Conservation (phyloP, 2,329 filamentous ascomycete genomes). For the Erysiphe pulchra region DNA sequence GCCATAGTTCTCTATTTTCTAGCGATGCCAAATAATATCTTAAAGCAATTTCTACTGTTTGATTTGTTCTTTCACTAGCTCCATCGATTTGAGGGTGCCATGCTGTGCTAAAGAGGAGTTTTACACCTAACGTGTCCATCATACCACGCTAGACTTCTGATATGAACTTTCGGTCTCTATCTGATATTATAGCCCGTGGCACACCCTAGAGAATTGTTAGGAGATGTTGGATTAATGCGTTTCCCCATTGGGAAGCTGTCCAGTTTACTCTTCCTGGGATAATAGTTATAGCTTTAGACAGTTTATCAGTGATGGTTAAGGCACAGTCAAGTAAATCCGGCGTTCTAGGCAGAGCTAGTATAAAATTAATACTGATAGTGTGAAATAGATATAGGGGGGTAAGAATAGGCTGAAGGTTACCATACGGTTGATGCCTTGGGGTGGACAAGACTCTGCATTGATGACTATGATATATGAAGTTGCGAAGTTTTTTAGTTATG, state of each 20-base stretch:
- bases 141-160: neutral
- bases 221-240: neutral
- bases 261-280: neutral
- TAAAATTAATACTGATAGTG: neutral
- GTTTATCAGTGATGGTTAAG: neutral
- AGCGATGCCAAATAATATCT: neutral
- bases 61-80: neutral
- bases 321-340: neutral
- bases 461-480: neutral
- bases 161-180: neutral
- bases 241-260: neutral
- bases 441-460: neutral
- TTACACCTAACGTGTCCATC: neutral
- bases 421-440: neutral
- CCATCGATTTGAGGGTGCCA: neutral
- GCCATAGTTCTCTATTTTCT: neutral
- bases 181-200: neutral
- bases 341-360: neutral
- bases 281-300: neutral
- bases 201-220: neutral
- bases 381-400: neutral
- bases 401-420: neutral
- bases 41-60: neutral
- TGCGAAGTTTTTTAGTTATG: neutral
- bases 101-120: neutral